phyloP scores from a whole-genome alignment of 805 yeast genomes.

The Sugiyamaella smithiae region DNA sequence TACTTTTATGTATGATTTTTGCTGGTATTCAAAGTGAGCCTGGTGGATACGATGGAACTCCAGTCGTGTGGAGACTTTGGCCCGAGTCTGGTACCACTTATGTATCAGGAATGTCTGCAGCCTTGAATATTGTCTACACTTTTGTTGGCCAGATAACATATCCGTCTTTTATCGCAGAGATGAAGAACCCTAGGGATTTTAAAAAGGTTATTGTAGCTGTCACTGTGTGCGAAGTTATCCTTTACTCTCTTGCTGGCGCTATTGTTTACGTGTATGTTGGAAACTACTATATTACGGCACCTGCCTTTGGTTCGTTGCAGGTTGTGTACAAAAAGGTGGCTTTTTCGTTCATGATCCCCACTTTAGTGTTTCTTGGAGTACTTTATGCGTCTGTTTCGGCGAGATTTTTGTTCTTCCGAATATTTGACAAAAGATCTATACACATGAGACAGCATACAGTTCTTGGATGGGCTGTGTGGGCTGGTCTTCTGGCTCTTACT shows the following conservation, averaged over 20 bases:
- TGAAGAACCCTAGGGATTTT: constrained; percentile 57
- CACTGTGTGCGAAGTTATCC: constrained; percentile 47
- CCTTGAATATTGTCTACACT: constrained; percentile 58
- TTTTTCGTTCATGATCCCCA: constrained; percentile 61
- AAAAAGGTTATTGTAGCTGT: constrained; percentile 54
- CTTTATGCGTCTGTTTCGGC: constrained; percentile 55
- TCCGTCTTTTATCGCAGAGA: constrained; percentile 59
- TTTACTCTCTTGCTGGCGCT: constrained; percentile 55
- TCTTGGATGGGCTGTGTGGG: constrained; percentile 55
- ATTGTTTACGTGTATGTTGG: constrained; percentile 60
- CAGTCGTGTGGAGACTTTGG: constrained; percentile 47
- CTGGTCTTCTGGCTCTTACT: constrained; percentile 39
- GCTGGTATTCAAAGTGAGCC: constrained; percentile 55
- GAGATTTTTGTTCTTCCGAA: constrained; percentile 47
- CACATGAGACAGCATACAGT: constrained; percentile 50
- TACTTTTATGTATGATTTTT: constrained; percentile 49
- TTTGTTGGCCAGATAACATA: constrained; percentile 64
- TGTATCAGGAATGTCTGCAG: constrained; percentile 54
- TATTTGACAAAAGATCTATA: constrained; percentile 41
- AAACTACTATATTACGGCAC: constrained; percentile 49
- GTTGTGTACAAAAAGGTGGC: constrained; percentile 51
- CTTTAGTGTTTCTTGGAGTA: constrained; percentile 54
- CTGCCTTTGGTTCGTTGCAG: constrained; percentile 54
- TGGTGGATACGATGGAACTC: constrained; percentile 38
- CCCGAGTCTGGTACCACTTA: constrained; percentile 53